Base-by-base conservation (phyloP, 352 stramenopile genomes). In the Phytophthora citricola region DNA sequence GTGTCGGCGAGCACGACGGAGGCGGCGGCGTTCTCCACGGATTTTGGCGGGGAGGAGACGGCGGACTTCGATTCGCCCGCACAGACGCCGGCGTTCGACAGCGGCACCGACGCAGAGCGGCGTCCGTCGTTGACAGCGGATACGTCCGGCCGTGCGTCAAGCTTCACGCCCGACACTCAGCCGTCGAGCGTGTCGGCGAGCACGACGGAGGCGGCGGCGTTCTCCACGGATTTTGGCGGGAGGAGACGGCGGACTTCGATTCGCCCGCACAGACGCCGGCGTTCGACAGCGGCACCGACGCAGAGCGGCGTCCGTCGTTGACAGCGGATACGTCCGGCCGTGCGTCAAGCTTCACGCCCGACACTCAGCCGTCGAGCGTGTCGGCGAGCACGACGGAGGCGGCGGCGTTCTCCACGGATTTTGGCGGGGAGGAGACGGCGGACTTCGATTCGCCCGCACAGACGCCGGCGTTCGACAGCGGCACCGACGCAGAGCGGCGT, bases 161-260 rank as follows among this genome's bases (percentile, higher is more conserved):
- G 51, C 38, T 58, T 58, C 51, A 29, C 51, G 36, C 4, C 4
- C 36, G 38, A 58, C 11, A 29, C 52, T 5, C 34, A 12, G 2
- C 4, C 1, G 34, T 12, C 14, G 34, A n/a, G 10, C 10, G 11
- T 12, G 6, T n/a, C 34, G 34, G 34, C 24, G 36, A 47, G 20
- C 40, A 24, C 40, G 24, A 22, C 52, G 17, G 22, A 41, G 22
- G 31, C 50, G 26, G 43, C 29, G 5, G 44, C 40, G 20, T 53
- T 47, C 34, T 40, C 34, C 8, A 40, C 34, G 11, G 34, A 40
- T n/a, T 40, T 40, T 40, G 34, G 34, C 14, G 34, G 27, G 27
- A 5, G 27, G 27, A 31, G 27, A 31, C 27, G 27, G 27, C 34
- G 34, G 34, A 40, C 34, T 40, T 40, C 34, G 34, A 9, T 40